phyloP scores from a whole-genome alignment of 768 basidiomycete genomes.

The Naganishia vaughanmartiniae region DNA sequence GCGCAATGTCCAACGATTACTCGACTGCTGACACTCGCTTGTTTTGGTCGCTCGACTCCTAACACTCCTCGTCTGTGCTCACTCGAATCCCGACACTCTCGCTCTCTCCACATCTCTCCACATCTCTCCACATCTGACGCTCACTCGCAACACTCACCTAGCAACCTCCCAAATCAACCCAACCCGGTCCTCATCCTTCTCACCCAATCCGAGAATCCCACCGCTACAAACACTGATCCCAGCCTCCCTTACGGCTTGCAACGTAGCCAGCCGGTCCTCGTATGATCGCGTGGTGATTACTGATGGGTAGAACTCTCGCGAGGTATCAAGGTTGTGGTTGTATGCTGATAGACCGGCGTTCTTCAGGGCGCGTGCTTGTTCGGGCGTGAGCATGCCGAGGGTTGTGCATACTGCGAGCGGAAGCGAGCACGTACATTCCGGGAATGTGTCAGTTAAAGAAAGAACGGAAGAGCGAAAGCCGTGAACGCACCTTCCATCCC shows the following conservation, averaged over 20 bases:
- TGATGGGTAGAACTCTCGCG: constrained; percentile 93
- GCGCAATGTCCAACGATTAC: too few relatives aligned
- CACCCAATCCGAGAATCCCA: constrained; percentile 91
- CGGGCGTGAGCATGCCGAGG: constrained; percentile 90
- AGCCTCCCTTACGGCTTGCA: constrained; percentile 83
- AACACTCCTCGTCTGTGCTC: too few relatives aligned
- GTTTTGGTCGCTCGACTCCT: too few relatives aligned
- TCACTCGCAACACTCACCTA: constrained; percentile 60
- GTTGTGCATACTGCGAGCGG: constrained; percentile 76
- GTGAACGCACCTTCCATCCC: constrained; percentile 71
- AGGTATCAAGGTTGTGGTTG: constrained; percentile 98
- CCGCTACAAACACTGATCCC: constrained; percentile 97
- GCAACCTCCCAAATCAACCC: constrained; percentile 91
- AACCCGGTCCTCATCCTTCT: constrained; percentile 81
- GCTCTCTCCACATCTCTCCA: not conserved
- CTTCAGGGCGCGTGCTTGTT: constrained; percentile 86
- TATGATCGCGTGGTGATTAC: constrained; percentile 94
- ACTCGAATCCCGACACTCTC: not conserved
- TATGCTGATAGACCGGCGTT: constrained; percentile 95
- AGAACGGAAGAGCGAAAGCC: not conserved
- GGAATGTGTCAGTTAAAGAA: not conserved
- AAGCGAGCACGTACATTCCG: too few relatives aligned
- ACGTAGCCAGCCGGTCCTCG: constrained; percentile 87
- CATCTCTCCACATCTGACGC: not conserved
- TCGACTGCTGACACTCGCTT: too few relatives aligned